Base-by-base conservation (phyloP, 371 early-diverging fungal genomes). In the Dipsacomyces acuminosporus region DNA sequence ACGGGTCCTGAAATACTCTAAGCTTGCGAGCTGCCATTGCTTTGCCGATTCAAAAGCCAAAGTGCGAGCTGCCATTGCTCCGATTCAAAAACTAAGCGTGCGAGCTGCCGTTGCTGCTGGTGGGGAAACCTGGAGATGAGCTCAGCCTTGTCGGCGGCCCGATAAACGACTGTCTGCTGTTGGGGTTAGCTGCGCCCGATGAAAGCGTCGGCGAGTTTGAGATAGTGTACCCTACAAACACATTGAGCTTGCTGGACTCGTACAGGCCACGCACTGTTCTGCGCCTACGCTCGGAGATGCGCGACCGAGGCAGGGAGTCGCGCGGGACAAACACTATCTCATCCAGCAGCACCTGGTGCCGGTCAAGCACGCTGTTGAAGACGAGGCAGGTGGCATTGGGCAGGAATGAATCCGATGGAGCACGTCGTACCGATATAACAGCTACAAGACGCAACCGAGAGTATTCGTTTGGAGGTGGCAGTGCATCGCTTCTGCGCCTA, bases 331-430 rank as follows among this genome's bases (percentile, higher is more conserved):
- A 76, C 0, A 83, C 81, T 30, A 92, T 79, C 23, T 80, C 80
- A 66, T 88, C 87, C 1, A 87, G 66, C 48, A 88, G 64, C 63
- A 90, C 82, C 43, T 78, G 78, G 70, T 90, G 90, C 26, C 82
- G 76, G 26, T 88, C 88, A 26, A 90, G 63, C 13, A 90, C 77
- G 4, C 79, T 76, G 57, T 81, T 80, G 43, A 90, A 78, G 43
- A 89, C 73, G 25, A 83, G 54, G 34, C 87, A 63, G 1, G 64
- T 61, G 5, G 61, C 38, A 41, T 63, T 63, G 14, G 64, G 64
- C 48, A 63, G 49, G 40, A 48, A 59, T 41, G 52, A 46, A 17
- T 48, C 48, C 0, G 59, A 52, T 18, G 64, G 64, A 17, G 60
- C 26, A 14, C 44, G 43, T 43, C 59, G 60, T 45, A 63, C 45